Percentiles rank a stretch among this genome's conserved stretches.
Evolutionary conservation across 306 rosid genomes (phyloP).

Genomic region (Lathyrus tuberosus): DNA sequence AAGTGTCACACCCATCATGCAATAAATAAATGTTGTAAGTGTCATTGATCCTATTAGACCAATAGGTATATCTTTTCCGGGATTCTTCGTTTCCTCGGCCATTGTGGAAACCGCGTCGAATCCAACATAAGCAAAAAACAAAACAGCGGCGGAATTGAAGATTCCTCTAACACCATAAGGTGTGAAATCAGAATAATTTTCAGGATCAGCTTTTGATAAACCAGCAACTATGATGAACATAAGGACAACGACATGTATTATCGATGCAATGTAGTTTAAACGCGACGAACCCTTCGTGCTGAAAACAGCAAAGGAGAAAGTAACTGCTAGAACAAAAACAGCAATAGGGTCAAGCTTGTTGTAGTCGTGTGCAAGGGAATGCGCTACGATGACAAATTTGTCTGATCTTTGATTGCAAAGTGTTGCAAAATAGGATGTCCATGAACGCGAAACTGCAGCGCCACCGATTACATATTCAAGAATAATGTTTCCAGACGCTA

Average conservation of each 20-base stretch:
- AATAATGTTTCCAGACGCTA: constrained; percentile 82
- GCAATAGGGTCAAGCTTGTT: constrained; percentile 63
- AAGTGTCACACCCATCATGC: constrained; percentile 56
- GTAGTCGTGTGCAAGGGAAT: constrained; percentile 29
- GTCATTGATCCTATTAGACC: constrained; percentile 73
- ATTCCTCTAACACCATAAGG: constrained; percentile 55
- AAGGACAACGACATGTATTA: constrained; percentile 53
- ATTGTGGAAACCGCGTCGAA: constrained; percentile 72
- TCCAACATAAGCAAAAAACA: constrained; percentile 76
- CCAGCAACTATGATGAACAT: constrained; percentile 73
- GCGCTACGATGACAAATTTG: constrained; percentile 55
- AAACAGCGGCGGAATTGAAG: constrained; percentile 59
- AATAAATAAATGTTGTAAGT: constrained; percentile 46
- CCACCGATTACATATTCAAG: constrained; percentile 67
- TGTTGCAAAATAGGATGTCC: constrained; percentile 91
- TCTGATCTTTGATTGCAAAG: constrained; percentile 64
- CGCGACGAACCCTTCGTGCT: constrained; percentile 77
- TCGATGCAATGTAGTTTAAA: constrained; percentile 67
- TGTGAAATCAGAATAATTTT: constrained; percentile 49
- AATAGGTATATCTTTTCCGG: constrained; percentile 65
- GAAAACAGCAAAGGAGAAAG: constrained; percentile 46
- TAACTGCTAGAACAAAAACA: constrained; percentile 39
- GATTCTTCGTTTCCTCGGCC: constrained; percentile 85
- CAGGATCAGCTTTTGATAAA: constrained; percentile 51
- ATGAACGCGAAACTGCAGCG: constrained; percentile 78